phyloP scores from a whole-genome alignment of 805 yeast genomes.

The Kodamaea kaohsiungensis region DNA sequence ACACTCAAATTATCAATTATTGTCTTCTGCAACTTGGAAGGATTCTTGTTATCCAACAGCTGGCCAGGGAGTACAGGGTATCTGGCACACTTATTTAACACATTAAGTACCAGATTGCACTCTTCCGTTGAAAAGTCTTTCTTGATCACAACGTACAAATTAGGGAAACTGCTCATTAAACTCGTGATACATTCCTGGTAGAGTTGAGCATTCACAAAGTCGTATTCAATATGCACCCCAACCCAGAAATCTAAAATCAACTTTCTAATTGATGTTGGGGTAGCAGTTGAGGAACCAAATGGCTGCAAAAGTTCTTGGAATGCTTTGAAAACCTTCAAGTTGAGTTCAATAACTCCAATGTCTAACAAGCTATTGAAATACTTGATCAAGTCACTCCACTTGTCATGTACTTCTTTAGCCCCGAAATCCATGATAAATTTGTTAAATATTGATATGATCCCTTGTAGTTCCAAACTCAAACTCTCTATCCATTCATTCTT shows the following conservation, averaged over 20 bases:
- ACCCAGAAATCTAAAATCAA: slow-evolving; percentile 54
- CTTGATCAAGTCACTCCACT: slow-evolving; percentile 59
- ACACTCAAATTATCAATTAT: slow-evolving; percentile 52
- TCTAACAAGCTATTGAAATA: slow-evolving; percentile 46
- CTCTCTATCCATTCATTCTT: slow-evolving; percentile 60
- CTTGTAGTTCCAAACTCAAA: slow-evolving; percentile 58
- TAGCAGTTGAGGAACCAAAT: slow-evolving; percentile 17
- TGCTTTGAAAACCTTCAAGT: slow-evolving; percentile 55
- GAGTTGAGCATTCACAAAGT: slow-evolving; percentile 37
- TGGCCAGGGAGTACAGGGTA: slow-evolving; percentile 71
- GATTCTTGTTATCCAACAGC: slow-evolving; percentile 49
- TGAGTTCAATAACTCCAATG: slow-evolving; percentile 51
- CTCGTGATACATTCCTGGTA: slow-evolving; percentile 65
- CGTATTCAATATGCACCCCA: slow-evolving; percentile 38
- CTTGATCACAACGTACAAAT: slow-evolving; percentile 41
- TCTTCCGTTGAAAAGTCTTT: slow-evolving; percentile 31
- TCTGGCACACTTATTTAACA: slow-evolving; percentile 64
- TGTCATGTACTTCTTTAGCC: slow-evolving; percentile 20
- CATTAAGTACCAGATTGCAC: slow-evolving; percentile 53
- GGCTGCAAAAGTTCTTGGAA: slow-evolving; percentile 48
- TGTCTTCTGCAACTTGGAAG: slow-evolving; percentile 62
- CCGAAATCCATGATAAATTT: slow-evolving; percentile 44
- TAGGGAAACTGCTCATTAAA: slow-evolving; percentile 53
- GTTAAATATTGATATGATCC: slow-evolving; percentile 61
- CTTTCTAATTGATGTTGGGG: slow-evolving; percentile 26